Evolutionary conservation across 192 early-diverging fungal species (phyloP).

Genomic region (Mortierella antarctica): DNA sequence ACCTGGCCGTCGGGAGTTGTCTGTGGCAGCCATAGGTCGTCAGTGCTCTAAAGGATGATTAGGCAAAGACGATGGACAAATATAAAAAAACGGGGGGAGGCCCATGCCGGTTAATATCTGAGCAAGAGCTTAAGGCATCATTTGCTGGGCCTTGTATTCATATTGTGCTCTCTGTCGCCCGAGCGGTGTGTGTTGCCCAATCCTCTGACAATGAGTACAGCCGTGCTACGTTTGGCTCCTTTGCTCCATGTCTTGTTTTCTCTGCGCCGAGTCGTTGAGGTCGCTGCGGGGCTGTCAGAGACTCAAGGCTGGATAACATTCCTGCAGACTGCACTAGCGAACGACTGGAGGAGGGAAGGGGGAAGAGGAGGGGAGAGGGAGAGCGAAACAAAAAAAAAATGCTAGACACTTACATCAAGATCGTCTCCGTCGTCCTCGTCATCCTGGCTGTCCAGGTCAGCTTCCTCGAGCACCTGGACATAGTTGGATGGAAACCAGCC

Average conservation of each 20-base stretch:
- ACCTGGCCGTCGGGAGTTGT: conserved; percentile 60
- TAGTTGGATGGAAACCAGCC: conserved; percentile 87
- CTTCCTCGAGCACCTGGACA: conserved; percentile 64
- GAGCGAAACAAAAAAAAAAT: conserved; percentile 30
- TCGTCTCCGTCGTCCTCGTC: conserved; percentile 38
- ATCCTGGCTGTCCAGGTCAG: conserved; percentile 57
- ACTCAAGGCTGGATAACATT: too few relatives aligned
- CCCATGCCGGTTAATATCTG: not conserved
- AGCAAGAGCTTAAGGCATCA: not conserved
- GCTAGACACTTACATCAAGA: conserved; percentile 35
- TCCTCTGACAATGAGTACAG: too few relatives aligned
- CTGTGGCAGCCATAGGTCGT: conserved; percentile 57
- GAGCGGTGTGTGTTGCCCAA: too few relatives aligned
- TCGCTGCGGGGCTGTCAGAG: too few relatives aligned
- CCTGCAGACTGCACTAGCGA: not conserved
- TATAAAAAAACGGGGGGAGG: not conserved
- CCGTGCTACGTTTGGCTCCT: too few relatives aligned
- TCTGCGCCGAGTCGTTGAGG: too few relatives aligned
- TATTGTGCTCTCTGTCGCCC: not conserved
- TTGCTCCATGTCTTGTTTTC: too few relatives aligned
- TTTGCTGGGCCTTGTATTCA: not conserved
- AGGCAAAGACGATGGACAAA: not conserved
- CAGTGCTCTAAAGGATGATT: conserved; percentile 16
- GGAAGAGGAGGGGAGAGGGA: not conserved
- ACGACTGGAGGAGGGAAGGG: not conserved